Conservation (phyloP, 257 asterid species). For the Verbena officinalis region DNA sequence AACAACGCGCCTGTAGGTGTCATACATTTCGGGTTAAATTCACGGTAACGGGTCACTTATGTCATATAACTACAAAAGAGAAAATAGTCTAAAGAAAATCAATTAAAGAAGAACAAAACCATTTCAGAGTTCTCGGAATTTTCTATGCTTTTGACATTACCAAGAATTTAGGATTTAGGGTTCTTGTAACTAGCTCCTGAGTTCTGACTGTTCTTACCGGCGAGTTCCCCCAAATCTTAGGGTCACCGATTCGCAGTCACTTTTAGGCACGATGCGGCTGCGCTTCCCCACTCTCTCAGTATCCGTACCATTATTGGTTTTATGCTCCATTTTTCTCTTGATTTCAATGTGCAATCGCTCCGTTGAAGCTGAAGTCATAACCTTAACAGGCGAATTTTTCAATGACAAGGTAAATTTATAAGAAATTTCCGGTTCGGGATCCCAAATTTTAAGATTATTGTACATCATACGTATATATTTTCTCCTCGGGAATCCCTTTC, state of each 20-base stretch:
- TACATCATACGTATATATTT: no score
- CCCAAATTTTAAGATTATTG: no score
- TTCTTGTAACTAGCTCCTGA: constrained; percentile 20
- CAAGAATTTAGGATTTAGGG: constrained; percentile 27
- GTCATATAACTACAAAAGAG: no score
- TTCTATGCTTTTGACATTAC: constrained; percentile 12
- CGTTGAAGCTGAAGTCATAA: constrained; percentile 78
- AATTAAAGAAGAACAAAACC: neutral
- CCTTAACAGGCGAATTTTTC: constrained; percentile 73
- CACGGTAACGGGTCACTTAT: no score
- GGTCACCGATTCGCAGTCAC: constrained; percentile 18
- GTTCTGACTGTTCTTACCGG: constrained; percentile 18
- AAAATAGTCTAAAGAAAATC: no score
- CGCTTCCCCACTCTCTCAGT: constrained; percentile 29
- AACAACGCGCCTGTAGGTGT: no score
- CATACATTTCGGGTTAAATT: no score
- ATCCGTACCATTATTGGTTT: constrained; percentile 26
- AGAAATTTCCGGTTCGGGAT: neutral
- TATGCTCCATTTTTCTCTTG: constrained; percentile 37
- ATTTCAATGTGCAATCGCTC: constrained; percentile 40
- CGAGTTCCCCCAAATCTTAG: constrained; percentile 17
- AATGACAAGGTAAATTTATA: constrained; percentile 67
- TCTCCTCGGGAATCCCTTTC: neutral
- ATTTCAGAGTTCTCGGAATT: neutral
- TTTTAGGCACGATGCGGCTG: constrained; percentile 35